Evolutionary conservation across 2,329 filamentous ascomycete genomes (phyloP).

Genomic region (Apiospora hydei): DNA sequence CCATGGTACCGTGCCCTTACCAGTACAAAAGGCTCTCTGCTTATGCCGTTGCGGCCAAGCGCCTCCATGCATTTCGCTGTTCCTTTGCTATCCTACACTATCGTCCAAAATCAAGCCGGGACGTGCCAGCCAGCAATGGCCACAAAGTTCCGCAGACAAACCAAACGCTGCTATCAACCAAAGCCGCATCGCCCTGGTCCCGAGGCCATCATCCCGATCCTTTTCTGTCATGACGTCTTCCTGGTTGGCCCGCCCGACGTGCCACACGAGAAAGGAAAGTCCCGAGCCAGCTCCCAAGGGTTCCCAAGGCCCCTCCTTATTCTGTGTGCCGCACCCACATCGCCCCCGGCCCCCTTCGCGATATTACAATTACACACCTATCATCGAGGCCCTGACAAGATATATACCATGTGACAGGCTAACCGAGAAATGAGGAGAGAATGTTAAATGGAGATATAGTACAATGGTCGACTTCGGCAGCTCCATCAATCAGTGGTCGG

Average conservation of each 20-base stretch:
- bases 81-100: background rate
- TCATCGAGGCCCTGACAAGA: background rate
- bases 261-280: background rate
- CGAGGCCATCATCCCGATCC: background rate
- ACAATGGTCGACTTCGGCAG: background rate
- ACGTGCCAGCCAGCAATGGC: background rate
- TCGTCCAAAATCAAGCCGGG: background rate
- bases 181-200: background rate
- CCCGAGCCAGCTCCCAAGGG: background rate
- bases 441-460: background rate
- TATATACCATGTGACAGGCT: conserved; percentile 10
- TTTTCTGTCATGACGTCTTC: background rate
- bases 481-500: background rate
- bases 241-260: background rate
- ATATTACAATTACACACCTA: conserved; percentile 16
- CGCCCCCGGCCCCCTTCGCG: background rate
- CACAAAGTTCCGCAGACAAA: background rate
- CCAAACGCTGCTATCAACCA: background rate
- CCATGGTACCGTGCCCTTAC: background rate
- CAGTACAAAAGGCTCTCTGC: background rate
- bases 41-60: background rate
- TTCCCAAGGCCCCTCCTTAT: background rate
- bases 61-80: background rate
- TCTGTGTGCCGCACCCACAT: background rate
- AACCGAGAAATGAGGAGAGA: background rate